phyloP scores from a whole-genome alignment of 2,329 filamentous ascomycete species.

The Hymenoscyphus occultus region DNA sequence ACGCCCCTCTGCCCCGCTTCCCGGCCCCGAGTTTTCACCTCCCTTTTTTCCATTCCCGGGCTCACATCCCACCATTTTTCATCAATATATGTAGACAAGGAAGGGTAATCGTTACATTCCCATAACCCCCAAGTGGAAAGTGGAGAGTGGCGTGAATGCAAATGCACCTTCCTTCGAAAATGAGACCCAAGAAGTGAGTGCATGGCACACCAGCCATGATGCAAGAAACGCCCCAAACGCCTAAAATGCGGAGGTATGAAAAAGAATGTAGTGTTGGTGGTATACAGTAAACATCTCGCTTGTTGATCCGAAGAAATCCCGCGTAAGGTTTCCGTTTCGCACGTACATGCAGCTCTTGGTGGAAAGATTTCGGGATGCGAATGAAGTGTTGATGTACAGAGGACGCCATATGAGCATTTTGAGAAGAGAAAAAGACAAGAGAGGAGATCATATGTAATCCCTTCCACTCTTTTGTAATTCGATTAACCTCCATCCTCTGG shows the following conservation, averaged over 20 bases:
- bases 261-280: background rate
- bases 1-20: background rate
- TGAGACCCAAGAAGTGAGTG: background rate
- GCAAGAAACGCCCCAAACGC: slow-evolving; percentile 14
- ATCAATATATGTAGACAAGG: background rate
- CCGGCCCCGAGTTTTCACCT: background rate
- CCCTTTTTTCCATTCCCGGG: background rate
- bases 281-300: background rate
- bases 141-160: slow-evolving; percentile 15
- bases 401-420: background rate
- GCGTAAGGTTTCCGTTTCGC: background rate
- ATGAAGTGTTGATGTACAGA: background rate
- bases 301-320: background rate
- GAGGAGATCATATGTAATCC: slow-evolving; percentile 68
- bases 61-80: background rate
- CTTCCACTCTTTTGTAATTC: slow-evolving; percentile 98
- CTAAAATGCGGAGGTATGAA: slow-evolving; percentile 13
- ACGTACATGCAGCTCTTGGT: background rate
- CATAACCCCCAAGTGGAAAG: background rate
- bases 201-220: slow-evolving; percentile 5
- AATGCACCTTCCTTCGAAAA: background rate
- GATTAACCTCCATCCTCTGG: slow-evolving; percentile 93
- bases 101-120: background rate
- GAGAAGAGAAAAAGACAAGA: background rate
- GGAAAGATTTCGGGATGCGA: background rate